Base-by-base conservation (phyloP, 768 basidiomycete species). In the Naganishia vaughanmartiniae region DNA sequence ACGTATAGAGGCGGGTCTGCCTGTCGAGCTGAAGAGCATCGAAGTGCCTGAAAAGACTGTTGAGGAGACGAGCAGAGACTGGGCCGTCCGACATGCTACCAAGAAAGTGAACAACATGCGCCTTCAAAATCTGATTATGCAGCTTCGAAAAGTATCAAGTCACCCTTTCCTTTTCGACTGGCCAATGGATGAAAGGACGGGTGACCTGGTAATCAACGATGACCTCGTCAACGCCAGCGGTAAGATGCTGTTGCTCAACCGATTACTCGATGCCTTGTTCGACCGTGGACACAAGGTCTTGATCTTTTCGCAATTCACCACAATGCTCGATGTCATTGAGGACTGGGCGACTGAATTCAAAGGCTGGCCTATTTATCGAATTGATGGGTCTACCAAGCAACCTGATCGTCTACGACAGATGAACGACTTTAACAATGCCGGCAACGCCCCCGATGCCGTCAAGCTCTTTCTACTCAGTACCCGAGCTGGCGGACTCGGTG, bases 161-260 rank as follows among this genome's bases (percentile, higher is more conserved):
- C 93, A 97, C 81, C 93, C 94, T 0, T 90, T 90, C 83, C 82
- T 93, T 7, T 94, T 95, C 78, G 88, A 91, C 73, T 91, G 91
- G 90, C 89, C 91, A 0, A 75, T 84, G 54, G 88, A 92, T 74
- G 84, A 85, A 0, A 75, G 83, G 6, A 90, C 89, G 0, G 83
- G 83, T n/a, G 81, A 87, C 51, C 86, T 86, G 0, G 83, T 89
- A 53, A 81, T 94, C 46, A 87, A 90, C 74, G 88, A 90, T 30
- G 88, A 93, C 75, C 84, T 97, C 36, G 87, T 94, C 30, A 88
- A 89, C 69, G 87, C 88, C 0, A 92, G 90, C 69, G 96, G 96
- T 21, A 99, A 99, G 84, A 98, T 98, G 95, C 89, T 98, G 85
- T 83, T 99, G 2, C 86, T 99, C 0, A 91, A 97, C 73, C 87